Evolutionary conservation across 139 green algal genomes (phyloP).

Genomic region (Nannochloris sp.): DNA sequence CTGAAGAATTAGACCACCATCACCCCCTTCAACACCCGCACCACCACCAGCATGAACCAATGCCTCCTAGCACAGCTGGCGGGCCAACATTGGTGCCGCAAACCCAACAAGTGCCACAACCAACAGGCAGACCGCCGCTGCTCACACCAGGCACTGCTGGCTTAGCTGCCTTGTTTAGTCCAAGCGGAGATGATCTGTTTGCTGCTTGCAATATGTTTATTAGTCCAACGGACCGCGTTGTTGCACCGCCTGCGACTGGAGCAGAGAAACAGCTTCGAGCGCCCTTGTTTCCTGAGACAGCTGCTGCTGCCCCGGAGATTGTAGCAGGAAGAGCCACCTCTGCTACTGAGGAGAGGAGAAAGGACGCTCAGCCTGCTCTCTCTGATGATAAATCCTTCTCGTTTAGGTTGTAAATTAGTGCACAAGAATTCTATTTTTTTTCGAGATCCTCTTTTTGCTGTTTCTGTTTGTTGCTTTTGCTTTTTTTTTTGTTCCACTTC

Average conservation of each 20-base stretch:
- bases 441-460: no score
- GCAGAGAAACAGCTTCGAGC: not conserved
- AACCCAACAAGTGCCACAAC: not conserved
- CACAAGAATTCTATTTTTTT: no score
- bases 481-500: no score
- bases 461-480: no score
- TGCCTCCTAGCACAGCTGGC: not conserved
- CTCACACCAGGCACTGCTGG: not conserved
- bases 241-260: not conserved
- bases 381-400: no score
- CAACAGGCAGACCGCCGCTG: not conserved
- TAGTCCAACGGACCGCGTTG: constrained; percentile 5
- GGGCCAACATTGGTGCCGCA: not conserved
- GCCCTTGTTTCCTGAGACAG: not conserved
- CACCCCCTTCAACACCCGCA: no score
- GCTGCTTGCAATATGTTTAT: constrained; percentile 24
- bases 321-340: constrained; percentile 10
- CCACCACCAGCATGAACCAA: not conserved
- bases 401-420: no score
- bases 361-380: not conserved
- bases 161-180: constrained; percentile 14
- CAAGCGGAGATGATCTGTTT: constrained; percentile 5
- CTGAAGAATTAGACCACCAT: no score
- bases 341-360: not conserved
- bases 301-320: constrained; percentile 8